These are phyloP conservation scores for Corchorus capsularis DNA, from an alignment of 345 rosid species.

Conservation along the genomic window DNA sequence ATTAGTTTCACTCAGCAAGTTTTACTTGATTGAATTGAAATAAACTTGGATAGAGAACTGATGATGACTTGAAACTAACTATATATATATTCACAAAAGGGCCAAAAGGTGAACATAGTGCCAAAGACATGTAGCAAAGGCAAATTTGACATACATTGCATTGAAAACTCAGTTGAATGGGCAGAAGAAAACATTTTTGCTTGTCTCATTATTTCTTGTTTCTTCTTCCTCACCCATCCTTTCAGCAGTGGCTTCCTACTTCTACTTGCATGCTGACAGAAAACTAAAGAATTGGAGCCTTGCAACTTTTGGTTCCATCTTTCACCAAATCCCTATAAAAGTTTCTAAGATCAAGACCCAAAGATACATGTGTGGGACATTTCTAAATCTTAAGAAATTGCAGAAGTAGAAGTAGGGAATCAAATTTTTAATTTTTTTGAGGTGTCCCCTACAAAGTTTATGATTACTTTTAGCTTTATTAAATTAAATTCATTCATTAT, in stretches of 20 bases:
- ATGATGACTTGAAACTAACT: background rate
- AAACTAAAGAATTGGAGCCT: background rate
- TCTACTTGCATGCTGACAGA: background rate
- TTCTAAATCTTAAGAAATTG: no score
- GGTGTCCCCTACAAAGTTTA: no score
- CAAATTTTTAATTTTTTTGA: no score
- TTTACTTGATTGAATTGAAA: background rate
- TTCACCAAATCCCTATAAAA: background rate
- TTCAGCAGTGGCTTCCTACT: background rate
- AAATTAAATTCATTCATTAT: no score
- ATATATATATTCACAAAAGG: background rate
- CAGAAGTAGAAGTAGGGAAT: no score
- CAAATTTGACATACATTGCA: background rate
- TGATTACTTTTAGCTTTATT: no score
- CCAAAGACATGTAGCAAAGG: background rate
- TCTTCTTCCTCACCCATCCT: background rate
- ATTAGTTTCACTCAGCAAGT: background rate
- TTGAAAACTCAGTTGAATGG: background rate
- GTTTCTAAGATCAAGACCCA: background rate
- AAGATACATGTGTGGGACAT: background rate
- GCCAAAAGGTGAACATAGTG: background rate
- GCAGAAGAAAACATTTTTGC: background rate
- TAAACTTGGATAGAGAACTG: no score
- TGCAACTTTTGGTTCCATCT: background rate
- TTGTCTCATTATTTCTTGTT: background rate